Evolutionary conservation across 139 green algal species (phyloP), one percentile per base, ranked within the genome.

Genomic region (Astrephomene gubernaculifera): DNA sequence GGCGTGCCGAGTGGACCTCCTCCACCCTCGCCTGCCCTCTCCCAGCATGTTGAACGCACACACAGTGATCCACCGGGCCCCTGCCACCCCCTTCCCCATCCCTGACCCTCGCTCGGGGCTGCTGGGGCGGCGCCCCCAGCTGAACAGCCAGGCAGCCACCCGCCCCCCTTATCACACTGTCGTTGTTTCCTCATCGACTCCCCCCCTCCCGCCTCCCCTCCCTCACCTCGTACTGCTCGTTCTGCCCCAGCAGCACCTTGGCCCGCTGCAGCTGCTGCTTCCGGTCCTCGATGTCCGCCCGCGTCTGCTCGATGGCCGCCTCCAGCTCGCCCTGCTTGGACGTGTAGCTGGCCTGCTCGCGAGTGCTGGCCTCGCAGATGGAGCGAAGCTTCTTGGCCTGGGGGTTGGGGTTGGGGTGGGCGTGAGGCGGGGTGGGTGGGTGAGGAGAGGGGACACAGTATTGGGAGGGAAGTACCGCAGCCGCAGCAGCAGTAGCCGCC

Each of bases 191-290:
- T 57, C 17, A 17, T 57, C 49, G 12, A 12, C 49, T 57, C 17
- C 49, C 49, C 49, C 49, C 49, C 12, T 17, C 49, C 49, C 49
- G 49, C 12, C 12, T n/a, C 57, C 22, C 57, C 22, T n/a, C 17
- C 17, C 70, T 21, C 71, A 91, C 88, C 82, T 92, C 92, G 83
- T 92, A 93, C 74, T 94, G 90, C 82, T 94, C 85, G 52, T 93
- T 92, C 54, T 95, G 91, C 67, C 91, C 87, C 35, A 89, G 85
- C 61, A 92, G 68, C 41, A 85, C 43, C 41, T 81, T 71, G 43
- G 90, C 91, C 24, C 67, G 60, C 43, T 90, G 68, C 41, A 94
- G 88, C 79, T 95, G 86, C 22, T 39, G 29, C 87, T 93, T 92
- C 73, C 87, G 88, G 0, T 68, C 67, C 63, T 89, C 83, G n/a